These are phyloP conservation scores for Arctium minus DNA, from an alignment of 129 eudicot genomes.

Conservation along the genomic window DNA sequence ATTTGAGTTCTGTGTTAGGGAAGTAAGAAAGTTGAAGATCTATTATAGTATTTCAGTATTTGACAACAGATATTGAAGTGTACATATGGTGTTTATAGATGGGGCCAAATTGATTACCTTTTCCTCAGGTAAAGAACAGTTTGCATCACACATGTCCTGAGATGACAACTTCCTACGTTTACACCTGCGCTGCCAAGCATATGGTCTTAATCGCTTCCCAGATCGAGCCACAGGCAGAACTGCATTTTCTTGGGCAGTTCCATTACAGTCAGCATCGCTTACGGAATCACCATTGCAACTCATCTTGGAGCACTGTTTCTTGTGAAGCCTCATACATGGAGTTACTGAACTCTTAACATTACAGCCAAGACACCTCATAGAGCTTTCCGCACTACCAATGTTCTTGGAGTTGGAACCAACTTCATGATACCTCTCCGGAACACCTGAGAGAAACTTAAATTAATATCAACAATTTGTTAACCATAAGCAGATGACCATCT, in stretches of 20 bases:
- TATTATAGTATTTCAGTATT: not conserved
- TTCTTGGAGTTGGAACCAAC: conserved; percentile 16
- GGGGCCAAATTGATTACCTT: conserved; percentile 10
- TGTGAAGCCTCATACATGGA: not conserved
- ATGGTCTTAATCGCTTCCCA: conserved; percentile 56
- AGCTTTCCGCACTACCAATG: conserved; percentile 23
- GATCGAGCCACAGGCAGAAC: conserved; percentile 13
- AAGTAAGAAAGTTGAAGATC: not conserved
- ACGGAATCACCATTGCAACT: conserved; percentile 19
- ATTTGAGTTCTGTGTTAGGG: not conserved
- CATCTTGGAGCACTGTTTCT: conserved; percentile 1
- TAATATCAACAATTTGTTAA: not conserved
- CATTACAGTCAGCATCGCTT: conserved; percentile 3
- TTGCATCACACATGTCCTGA: conserved; percentile 17
- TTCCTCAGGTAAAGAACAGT: conserved; percentile 9
- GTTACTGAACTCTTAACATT: conserved; percentile 3
- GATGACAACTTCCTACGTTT: conserved; percentile 44
- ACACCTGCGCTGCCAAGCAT: conserved; percentile 49
- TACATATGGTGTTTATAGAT: not conserved
- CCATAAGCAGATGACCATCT: not conserved
- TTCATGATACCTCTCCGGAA: conserved; percentile 15
- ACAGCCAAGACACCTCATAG: conserved; percentile 15
- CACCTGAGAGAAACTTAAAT: conserved; percentile 26
- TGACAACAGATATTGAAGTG: not conserved
- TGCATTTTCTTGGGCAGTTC: conserved; percentile 23